phyloP scores from a whole-genome alignment of 2,329 filamentous ascomycete species.

The Fusarium hainanense region DNA sequence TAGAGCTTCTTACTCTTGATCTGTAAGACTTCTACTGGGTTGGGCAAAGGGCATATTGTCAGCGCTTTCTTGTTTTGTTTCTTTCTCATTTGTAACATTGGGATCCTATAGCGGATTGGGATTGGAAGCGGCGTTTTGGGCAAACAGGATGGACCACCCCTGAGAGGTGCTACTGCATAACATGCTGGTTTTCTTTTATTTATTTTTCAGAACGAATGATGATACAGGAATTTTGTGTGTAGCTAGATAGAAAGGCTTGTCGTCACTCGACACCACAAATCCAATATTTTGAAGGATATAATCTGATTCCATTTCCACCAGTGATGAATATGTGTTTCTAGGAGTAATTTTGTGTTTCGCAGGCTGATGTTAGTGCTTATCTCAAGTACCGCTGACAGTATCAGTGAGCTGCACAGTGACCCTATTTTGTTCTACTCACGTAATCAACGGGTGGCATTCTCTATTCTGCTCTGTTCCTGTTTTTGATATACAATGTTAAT shows the following conservation, averaged over 20 bases:
- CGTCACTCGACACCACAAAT: slow-evolving; percentile 43
- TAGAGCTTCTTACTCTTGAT: slow-evolving; percentile 53
- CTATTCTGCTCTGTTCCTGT: background rate
- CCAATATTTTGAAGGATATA: slow-evolving; percentile 26
- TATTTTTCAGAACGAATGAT: slow-evolving; percentile 42
- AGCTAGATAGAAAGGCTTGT: slow-evolving; percentile 46
- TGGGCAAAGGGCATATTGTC: slow-evolving; percentile 31
- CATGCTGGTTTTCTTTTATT: slow-evolving; percentile 29
- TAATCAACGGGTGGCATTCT: background rate
- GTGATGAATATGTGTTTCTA: background rate
- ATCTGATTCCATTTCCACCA: background rate
- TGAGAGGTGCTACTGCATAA: slow-evolving; percentile 39
- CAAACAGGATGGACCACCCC: slow-evolving; percentile 35
- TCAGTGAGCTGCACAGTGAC: background rate
- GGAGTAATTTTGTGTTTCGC: background rate
- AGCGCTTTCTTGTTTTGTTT: slow-evolving; percentile 37
- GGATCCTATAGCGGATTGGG: slow-evolving; percentile 38
- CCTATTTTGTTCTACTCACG: background rate
- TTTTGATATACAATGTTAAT: background rate
- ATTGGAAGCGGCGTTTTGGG: slow-evolving; percentile 40
- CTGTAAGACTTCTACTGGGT: slow-evolving; percentile 39
- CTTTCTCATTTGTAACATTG: slow-evolving; percentile 37
- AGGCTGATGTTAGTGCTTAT: slow-evolving; percentile 5
- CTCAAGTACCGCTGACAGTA: background rate
- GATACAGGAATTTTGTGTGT: slow-evolving; percentile 46